phyloP scores from a whole-genome alignment of 2,329 filamentous ascomycete species.

The Talaromyces atroroseus region DNA sequence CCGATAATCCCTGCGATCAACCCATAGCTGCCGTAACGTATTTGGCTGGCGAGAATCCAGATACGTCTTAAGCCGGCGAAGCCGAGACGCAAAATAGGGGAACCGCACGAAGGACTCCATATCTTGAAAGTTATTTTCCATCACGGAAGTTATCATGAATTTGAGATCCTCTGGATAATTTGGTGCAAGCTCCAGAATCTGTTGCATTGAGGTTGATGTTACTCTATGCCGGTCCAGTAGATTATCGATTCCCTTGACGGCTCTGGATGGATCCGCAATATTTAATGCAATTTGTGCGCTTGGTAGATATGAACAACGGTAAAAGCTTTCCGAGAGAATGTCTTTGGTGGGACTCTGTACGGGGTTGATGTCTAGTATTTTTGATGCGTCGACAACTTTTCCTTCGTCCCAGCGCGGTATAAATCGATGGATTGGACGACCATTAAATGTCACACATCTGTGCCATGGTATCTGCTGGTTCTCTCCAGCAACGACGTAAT shows the following conservation, averaged over 20 bases:
- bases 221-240: neutral
- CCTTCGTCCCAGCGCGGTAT: neutral
- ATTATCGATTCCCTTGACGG: neutral
- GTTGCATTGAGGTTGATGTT: slow-evolving; percentile 1
- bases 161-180: slow-evolving; percentile 8
- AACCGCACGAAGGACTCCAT: slow-evolving; percentile 6
- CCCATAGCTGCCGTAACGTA: slow-evolving; percentile 2
- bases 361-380: neutral
- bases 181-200: neutral
- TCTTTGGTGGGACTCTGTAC: neutral
- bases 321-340: slow-evolving; percentile 9
- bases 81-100: slow-evolving; percentile 5
- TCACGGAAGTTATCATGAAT: slow-evolving; percentile 3
- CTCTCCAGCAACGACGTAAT: neutral
- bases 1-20: slow-evolving; percentile 9
- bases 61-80: slow-evolving; percentile 4
- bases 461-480: neutral
- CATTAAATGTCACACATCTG: neutral
- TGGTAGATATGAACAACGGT: slow-evolving; percentile 1
- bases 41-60: slow-evolving; percentile 5
- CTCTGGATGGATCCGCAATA: neutral
- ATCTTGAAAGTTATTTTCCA: slow-evolving; percentile 1
- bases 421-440: neutral
- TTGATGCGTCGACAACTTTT: neutral
- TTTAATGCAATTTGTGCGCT: neutral